Conservation (phyloP, 2,329 filamentous ascomycete genomes). For the Didymella sp. region DNA sequence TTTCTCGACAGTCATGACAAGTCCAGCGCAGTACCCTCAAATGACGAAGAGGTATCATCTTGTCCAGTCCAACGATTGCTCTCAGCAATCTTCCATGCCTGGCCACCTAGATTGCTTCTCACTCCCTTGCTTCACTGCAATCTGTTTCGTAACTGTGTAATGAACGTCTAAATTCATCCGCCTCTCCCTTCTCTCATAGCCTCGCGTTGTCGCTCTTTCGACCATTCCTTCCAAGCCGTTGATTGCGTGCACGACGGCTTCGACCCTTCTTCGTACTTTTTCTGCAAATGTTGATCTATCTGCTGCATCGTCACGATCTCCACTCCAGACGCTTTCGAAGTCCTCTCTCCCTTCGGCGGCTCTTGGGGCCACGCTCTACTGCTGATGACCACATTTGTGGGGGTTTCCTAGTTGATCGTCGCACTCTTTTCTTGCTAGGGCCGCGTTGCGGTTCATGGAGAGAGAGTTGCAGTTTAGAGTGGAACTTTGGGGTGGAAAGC, state of each 20-base stretch:
- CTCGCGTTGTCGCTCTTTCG: background rate
- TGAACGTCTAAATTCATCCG: too few species aligned
- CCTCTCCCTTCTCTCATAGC: background rate
- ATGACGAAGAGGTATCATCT: too few species aligned
- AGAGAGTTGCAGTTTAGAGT: background rate
- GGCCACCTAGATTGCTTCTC: too few species aligned
- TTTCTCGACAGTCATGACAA: too few species aligned
- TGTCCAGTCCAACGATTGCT: too few species aligned
- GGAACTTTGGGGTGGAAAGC: background rate
- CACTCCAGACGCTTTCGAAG: background rate
- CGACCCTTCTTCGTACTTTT: background rate
- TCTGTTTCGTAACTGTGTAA: too few species aligned
- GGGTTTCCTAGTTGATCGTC: too few species aligned
- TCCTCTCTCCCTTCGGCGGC: background rate
- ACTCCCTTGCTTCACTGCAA: background rate
- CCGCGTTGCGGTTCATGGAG: background rate
- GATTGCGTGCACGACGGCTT: background rate
- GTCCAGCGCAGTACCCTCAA: too few species aligned
- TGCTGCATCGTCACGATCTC: background rate
- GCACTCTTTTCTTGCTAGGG: background rate
- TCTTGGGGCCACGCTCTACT: background rate
- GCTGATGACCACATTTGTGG: background rate
- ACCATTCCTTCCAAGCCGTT: background rate
- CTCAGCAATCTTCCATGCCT: too few species aligned
- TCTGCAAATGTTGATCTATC: background rate